These are phyloP conservation scores for Tuctoria greenei DNA, from an alignment of 176 grass and related monocot genomes.

Conservation along the genomic window DNA sequence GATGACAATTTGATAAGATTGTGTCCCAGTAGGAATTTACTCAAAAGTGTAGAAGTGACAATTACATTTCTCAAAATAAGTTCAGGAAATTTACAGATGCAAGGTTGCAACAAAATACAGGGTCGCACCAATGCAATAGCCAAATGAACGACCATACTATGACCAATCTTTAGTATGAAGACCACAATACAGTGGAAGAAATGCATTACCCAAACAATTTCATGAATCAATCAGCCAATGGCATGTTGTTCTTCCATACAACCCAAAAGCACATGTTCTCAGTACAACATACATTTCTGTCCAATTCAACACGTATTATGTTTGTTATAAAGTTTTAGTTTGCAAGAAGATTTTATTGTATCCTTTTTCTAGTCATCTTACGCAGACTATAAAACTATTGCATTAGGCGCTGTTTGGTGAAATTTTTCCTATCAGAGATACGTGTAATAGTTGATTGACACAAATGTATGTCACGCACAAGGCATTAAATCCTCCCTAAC, in stretches of 20 bases:
- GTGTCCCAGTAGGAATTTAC: slow-evolving; percentile 18
- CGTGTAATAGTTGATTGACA: neutral
- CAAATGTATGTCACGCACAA: slow-evolving; percentile 21
- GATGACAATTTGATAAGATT: slow-evolving; percentile 2
- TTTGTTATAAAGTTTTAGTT: neutral
- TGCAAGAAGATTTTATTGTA: neutral
- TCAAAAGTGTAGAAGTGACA: slow-evolving; percentile 5
- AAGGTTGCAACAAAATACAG: neutral
- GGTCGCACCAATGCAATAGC: neutral
- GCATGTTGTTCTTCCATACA: neutral
- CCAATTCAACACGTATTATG: neutral
- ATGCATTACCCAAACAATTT: neutral
- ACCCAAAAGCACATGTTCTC: slow-evolving; percentile 18
- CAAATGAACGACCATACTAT: neutral
- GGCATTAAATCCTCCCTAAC: neutral
- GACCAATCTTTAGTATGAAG: neutral
- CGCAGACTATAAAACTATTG: neutral
- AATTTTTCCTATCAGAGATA: slow-evolving; percentile 6
- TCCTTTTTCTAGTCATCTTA: neutral
- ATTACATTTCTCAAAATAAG: neutral
- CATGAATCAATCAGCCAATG: slow-evolving; percentile 7
- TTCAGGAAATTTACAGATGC: neutral
- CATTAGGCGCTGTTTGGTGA: slow-evolving; percentile 13
- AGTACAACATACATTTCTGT: neutral
- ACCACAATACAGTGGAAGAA: neutral